Evolutionary conservation across 129 eudicot species (phyloP).

Genomic region (Flaveria bidentis): DNA sequence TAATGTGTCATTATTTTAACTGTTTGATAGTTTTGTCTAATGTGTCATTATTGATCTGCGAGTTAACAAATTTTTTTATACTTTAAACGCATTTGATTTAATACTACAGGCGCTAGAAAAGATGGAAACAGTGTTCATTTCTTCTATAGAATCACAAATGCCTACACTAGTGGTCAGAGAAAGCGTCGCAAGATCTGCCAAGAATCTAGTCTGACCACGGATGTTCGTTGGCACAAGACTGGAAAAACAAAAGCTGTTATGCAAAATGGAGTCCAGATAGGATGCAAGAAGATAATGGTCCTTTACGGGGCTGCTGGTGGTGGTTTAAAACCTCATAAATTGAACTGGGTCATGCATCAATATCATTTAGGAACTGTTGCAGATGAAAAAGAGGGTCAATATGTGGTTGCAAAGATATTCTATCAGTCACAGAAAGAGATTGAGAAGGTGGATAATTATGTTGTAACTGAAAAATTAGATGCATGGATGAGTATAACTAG

Average conservation of each 20-base stretch:
- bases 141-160: conserved; percentile 71
- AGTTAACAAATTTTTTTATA: neutral
- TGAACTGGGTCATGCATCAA: conserved; percentile 95
- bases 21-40: too few relatives aligned
- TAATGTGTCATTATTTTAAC: neutral
- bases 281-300: conserved; percentile 90
- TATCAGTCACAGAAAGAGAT: conserved; percentile 63
- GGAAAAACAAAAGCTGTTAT: conserved; percentile 77
- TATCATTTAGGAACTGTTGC: conserved; percentile 73
- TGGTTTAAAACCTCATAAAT: conserved; percentile 60
- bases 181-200: conserved; percentile 78
- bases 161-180: conserved; percentile 78
- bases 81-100: neutral
- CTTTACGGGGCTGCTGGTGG: conserved; percentile 51
- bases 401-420: conserved; percentile 76
- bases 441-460: conserved; percentile 36
- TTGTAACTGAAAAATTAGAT: conserved; percentile 41
- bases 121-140: conserved; percentile 76
- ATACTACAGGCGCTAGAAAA: conserved; percentile 67
- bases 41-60: neutral
- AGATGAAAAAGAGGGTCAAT: conserved; percentile 82
- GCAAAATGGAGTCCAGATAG: conserved; percentile 66
- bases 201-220: conserved; percentile 35
- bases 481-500: conserved; percentile 33
- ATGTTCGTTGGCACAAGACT: conserved; percentile 95